Evolutionary conservation across 1,284 basidiomycete species (phyloP).

Genomic region (Puccinia hordei): DNA sequence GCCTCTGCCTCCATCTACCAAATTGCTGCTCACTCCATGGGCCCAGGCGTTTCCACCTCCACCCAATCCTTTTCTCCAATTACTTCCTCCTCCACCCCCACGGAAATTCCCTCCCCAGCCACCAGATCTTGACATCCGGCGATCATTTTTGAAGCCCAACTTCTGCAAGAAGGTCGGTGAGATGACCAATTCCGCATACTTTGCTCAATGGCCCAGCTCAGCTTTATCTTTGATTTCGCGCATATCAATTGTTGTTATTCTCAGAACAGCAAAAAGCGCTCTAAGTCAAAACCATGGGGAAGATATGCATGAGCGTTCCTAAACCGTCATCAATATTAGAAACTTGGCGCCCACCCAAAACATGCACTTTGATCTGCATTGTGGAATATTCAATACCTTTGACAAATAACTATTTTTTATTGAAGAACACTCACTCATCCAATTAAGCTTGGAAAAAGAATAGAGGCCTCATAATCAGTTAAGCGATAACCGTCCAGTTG

Average conservation of each 20-base stretch:
- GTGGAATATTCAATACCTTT: constrained; percentile 89
- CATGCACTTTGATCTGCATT: constrained; percentile 87
- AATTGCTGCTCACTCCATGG: no score
- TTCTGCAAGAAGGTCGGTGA: no score
- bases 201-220: constrained; percentile 63
- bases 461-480: no score
- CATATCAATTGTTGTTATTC: constrained; percentile 84
- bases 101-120: no score
- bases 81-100: no score
- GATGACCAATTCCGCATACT: constrained; percentile 93
- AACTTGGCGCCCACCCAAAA: constrained; percentile 70
- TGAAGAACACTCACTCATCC: constrained; percentile 70
- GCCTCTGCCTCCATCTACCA: no score
- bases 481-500: no score
- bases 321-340: background rate
- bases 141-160: no score
- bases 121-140: no score
- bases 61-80: no score
- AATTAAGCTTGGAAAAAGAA: constrained; percentile 86
- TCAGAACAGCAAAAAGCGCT: constrained; percentile 78
- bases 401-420: constrained; percentile 69
- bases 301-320: background rate
- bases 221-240: constrained; percentile 62
- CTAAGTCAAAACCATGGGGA: constrained; percentile 49
- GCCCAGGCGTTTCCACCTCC: no score